Conservation (phyloP, 1,284 basidiomycete genomes). For the Ustilago lituana region DNA sequence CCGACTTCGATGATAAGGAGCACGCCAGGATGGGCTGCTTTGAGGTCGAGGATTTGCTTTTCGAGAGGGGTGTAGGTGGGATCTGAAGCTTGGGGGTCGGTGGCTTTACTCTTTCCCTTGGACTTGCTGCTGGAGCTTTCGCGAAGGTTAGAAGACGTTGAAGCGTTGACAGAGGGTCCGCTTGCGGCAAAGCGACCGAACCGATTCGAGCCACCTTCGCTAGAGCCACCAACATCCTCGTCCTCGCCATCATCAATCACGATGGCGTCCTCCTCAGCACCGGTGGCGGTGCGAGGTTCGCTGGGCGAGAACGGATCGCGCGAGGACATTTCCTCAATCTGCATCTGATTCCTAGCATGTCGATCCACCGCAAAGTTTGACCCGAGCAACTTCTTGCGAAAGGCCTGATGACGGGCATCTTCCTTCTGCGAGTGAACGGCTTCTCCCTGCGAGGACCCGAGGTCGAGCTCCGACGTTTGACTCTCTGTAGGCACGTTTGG, state of each 20-base stretch:
- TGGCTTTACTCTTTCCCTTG: constrained; percentile 42
- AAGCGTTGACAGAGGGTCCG: too few relatives aligned
- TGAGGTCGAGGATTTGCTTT: constrained; percentile 62
- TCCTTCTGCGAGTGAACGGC: constrained; percentile 3
- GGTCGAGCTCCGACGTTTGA: background rate
- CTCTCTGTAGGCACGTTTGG: background rate
- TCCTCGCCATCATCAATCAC: constrained; percentile 19
- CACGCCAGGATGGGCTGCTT: constrained; percentile 73
- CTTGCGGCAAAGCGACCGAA: constrained; percentile 20
- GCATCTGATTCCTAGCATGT: constrained; percentile 31
- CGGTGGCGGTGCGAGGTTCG: background rate
- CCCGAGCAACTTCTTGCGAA: constrained; percentile 33
- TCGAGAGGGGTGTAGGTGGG: constrained; percentile 70
- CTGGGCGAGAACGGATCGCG: constrained; percentile 12
- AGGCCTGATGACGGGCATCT: constrained; percentile 18
- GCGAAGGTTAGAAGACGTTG: constrained; percentile 10
- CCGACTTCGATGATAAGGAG: constrained; percentile 80
- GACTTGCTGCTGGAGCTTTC: constrained; percentile 65
- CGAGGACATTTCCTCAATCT: constrained; percentile 29
- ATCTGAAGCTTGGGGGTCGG: background rate
- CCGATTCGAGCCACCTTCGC: constrained; percentile 17
- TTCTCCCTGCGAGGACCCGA: constrained; percentile 3
- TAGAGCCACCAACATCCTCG: background rate
- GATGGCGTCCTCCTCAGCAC: constrained; percentile 5
- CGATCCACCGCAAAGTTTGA: constrained; percentile 35